Percentiles rank a stretch among this genome's conserved stretches.
phyloP scores from a whole-genome alignment of 192 early-diverging fungal genomes.

The Coemansia sp. region DNA sequence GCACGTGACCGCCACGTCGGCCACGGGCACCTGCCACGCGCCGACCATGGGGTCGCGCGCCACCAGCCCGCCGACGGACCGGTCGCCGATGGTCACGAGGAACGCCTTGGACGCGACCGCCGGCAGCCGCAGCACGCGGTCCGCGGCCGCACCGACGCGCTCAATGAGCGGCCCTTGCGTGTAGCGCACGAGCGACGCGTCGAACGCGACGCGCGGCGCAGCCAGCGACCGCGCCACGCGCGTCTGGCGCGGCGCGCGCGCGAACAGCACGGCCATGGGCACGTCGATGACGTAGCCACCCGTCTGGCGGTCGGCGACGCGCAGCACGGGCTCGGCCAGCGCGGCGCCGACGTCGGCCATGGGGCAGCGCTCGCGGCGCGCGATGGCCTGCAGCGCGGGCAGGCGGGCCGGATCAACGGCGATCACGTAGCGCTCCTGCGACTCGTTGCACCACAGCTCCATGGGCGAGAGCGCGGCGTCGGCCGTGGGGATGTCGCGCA shows the following conservation, averaged over 20 bases:
- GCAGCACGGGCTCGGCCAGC: conserved; percentile 73
- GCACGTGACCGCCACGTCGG: conserved; percentile 89
- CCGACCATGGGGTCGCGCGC: conserved; percentile 98
- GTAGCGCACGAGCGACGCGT: conserved; percentile 58
- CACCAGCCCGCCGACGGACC: conserved; percentile 90
- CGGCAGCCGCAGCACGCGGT: conserved; percentile 79
- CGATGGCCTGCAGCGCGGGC: conserved; percentile 68
- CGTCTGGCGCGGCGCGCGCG: conserved; percentile 95
- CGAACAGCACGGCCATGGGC: conserved; percentile 94
- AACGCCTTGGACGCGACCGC: conserved; percentile 90
- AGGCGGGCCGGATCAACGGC: conserved; percentile 72
- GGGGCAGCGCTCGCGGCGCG: conserved; percentile 85
- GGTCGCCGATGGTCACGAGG: conserved; percentile 97
- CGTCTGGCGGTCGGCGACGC: conserved; percentile 71
- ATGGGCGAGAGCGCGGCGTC: conserved; percentile 96
- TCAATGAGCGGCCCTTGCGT: conserved; percentile 37
- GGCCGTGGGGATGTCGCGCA: conserved; percentile 86
- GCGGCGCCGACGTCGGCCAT: conserved; percentile 88
- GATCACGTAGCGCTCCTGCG: conserved; percentile 98
- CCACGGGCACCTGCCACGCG: conserved; percentile 98
- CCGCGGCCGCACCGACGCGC: conserved; percentile 61
- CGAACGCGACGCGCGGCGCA: conserved; percentile 54
- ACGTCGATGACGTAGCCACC: conserved; percentile 75
- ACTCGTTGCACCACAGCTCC: conserved; percentile 99
- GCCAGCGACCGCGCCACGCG: conserved; percentile 60